Evolutionary conservation across 768 basidiomycete species (phyloP).

Genomic region (Imleria badia): DNA sequence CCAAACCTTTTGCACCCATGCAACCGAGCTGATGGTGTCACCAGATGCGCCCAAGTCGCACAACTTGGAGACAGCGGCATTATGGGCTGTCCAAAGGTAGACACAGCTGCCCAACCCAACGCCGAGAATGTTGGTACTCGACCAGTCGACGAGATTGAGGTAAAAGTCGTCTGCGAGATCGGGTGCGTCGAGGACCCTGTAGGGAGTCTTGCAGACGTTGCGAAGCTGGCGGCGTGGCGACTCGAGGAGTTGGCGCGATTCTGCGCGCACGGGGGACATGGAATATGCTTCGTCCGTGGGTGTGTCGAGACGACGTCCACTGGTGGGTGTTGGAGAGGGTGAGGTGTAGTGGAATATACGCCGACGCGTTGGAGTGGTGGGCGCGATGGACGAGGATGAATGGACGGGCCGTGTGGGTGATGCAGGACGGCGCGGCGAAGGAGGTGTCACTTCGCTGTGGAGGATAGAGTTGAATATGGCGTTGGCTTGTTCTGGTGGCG

Average conservation of each 20-base stretch:
- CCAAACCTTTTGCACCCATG: constrained; percentile 82
- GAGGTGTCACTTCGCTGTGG: constrained; percentile 75
- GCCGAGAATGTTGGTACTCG: constrained; percentile 89
- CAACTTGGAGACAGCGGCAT: constrained; percentile 87
- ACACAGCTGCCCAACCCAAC: constrained; percentile 92
- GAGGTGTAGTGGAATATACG: constrained; percentile 72
- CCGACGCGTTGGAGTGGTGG: constrained; percentile 47
- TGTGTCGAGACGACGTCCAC: constrained; percentile 62
- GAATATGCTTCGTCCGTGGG: constrained; percentile 89
- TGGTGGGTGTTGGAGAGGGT: constrained; percentile 53
- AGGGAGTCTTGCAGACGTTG: constrained; percentile 90
- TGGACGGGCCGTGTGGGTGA: constrained; percentile 56
- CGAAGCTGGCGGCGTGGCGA: constrained; percentile 81
- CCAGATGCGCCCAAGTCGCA: constrained; percentile 68
- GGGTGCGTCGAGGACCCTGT: constrained; percentile 94
- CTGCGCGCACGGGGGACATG: constrained; percentile 83
- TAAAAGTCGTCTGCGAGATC: constrained; percentile 99
- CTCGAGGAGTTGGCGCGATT: constrained; percentile 78
- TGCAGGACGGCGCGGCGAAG: constrained; percentile 57
- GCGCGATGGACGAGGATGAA: constrained; percentile 37
- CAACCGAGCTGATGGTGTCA: constrained; percentile 83
- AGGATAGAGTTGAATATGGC: constrained; percentile 75
- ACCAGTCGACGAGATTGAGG: constrained; percentile 97
- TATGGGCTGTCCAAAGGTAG: constrained; percentile 96
- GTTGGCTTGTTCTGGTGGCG: constrained; percentile 73